A percentile compares a stretch with the other conserved stretches of the same genome.
These are phyloP conservation scores for Colletotrichum sp. DNA, from an alignment of 2,329 filamentous ascomycete genomes.

Conservation along the genomic window DNA sequence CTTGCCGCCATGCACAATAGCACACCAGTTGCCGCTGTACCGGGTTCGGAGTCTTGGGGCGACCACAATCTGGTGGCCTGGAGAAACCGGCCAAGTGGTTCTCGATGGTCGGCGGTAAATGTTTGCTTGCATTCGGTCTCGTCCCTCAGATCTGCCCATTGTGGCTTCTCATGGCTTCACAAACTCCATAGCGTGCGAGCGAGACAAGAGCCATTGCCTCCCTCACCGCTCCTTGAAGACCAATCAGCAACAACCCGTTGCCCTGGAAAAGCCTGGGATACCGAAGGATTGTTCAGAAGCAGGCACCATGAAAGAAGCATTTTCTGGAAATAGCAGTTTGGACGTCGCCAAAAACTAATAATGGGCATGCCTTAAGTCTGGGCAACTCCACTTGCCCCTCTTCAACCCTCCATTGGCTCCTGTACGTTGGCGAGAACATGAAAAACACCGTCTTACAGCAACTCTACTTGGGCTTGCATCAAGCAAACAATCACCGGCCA, in stretches of 20 bases:
- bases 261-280: neutral
- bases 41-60: neutral
- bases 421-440: neutral
- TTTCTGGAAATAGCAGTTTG: neutral
- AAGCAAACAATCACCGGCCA: neutral
- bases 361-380: neutral
- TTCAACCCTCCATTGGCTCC: neutral
- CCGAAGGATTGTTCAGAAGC: neutral
- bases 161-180: neutral
- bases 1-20: neutral
- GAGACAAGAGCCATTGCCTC: neutral
- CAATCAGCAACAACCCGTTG: conserved; percentile 2
- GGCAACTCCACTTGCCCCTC: neutral
- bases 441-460: neutral
- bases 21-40: neutral
- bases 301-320: neutral
- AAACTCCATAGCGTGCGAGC: neutral
- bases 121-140: neutral
- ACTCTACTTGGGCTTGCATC: neutral
- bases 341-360: neutral
- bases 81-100: neutral
- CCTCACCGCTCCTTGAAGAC: neutral
- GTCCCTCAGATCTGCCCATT: neutral
- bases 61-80: neutral
- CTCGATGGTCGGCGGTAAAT: neutral